A percentile compares a stretch with the other conserved stretches of the same genome.
phyloP scores from a whole-genome alignment of 2,329 filamentous ascomycete genomes.

The Penicillium capsulatum region DNA sequence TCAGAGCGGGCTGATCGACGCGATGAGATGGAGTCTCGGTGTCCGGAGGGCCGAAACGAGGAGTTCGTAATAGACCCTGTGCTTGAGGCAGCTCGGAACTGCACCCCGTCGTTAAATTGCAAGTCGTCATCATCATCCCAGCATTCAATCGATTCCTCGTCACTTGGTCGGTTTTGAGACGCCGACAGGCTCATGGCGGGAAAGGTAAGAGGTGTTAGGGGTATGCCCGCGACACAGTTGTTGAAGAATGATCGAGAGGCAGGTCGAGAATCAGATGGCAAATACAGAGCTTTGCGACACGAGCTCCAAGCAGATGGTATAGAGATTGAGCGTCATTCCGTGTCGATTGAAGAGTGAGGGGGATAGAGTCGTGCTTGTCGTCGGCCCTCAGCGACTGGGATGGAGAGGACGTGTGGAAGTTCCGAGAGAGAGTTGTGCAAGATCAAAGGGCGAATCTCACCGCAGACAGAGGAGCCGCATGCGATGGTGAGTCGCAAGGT shows the following conservation, averaged over 20 bases:
- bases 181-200: constrained; percentile 39
- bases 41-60: constrained; percentile 42
- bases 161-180: constrained; percentile 31
- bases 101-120: constrained; percentile 45
- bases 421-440: not conserved
- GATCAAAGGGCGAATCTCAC: not conserved
- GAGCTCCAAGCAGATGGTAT: not conserved
- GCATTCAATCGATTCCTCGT: constrained; percentile 42
- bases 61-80: constrained; percentile 45
- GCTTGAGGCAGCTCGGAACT: constrained; percentile 44
- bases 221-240: too few relatives aligned
- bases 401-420: too few relatives aligned
- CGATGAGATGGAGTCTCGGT: constrained; percentile 75
- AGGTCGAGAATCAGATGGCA: constrained; percentile 4
- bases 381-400: too few relatives aligned
- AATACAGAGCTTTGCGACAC: not conserved
- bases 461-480: too few relatives aligned
- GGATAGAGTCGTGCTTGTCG: not conserved
- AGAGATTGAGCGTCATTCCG: constrained; percentile 30
- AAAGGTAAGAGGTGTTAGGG: too few relatives aligned
- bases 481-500: too few relatives aligned
- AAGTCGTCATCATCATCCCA: constrained; percentile 50
- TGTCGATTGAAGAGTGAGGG: constrained; percentile 5
- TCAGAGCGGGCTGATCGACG: constrained; percentile 79
- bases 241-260: too few relatives aligned